These are phyloP conservation scores for Breviolum minutum DNA, from an alignment of 73 alveolate species.

Conservation along the genomic window DNA sequence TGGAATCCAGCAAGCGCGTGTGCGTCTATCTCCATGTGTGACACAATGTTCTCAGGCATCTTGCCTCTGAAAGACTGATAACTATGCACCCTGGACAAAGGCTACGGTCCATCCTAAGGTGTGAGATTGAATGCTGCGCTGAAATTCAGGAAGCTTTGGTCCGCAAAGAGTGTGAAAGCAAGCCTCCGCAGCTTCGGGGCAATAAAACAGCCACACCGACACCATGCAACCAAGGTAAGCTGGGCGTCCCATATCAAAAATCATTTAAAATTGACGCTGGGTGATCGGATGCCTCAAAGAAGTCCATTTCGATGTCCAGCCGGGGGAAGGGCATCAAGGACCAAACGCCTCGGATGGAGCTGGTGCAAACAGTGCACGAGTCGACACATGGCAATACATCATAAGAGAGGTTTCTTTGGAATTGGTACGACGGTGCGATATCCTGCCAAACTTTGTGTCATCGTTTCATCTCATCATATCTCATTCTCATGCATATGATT, in stretches of 20 bases:
- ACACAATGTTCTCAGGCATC: background rate
- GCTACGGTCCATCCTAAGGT: constrained; percentile 26
- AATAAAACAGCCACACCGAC: background rate
- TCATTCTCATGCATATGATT: background rate
- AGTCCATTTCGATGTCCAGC: constrained; percentile 82
- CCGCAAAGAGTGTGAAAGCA: background rate
- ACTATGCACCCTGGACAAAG: constrained; percentile 42
- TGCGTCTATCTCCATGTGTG: constrained; percentile 18
- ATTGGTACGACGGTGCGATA: background rate
- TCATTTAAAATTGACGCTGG: background rate
- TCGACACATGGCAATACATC: background rate
- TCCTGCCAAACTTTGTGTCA: background rate
- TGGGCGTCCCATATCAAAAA: no score
- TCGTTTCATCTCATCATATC: background rate
- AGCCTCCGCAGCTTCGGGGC: background rate
- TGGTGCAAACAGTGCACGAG: background rate
- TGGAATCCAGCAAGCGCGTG: constrained; percentile 50
- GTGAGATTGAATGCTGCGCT: constrained; percentile 26
- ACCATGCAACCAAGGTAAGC: background rate
- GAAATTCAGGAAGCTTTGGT: background rate
- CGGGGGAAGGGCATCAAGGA: constrained; percentile 69
- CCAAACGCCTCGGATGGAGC: constrained; percentile 24
- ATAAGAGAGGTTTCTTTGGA: background rate
- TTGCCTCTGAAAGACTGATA: constrained; percentile 34
- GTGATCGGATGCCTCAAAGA: background rate